These are phyloP conservation scores for Boletus smithii DNA, from an alignment of 1,284 basidiomycete species.

Conservation along the genomic window DNA sequence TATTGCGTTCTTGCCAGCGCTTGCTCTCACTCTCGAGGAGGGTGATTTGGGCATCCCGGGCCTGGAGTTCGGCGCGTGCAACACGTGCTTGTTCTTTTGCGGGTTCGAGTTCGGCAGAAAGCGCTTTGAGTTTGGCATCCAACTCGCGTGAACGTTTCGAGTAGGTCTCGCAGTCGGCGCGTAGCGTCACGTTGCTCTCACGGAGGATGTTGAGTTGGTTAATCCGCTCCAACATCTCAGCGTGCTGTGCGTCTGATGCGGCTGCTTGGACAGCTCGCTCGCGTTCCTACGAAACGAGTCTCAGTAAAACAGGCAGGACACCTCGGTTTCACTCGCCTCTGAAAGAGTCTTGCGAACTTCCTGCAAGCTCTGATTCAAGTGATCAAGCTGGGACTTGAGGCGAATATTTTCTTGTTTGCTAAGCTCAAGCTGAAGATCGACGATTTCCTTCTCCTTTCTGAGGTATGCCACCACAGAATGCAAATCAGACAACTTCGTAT, in stretches of 20 bases:
- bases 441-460: constrained; percentile 87
- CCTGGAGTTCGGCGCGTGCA: constrained; percentile 72
- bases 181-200: constrained; percentile 84
- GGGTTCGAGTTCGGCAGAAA: constrained; percentile 70
- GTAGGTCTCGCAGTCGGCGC: constrained; percentile 70
- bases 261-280: constrained; percentile 68
- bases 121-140: constrained; percentile 58
- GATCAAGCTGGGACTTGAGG: constrained; percentile 74
- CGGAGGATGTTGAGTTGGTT: constrained; percentile 84
- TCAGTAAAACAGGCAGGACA: constrained; percentile 2
- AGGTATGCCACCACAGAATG: constrained; percentile 81
- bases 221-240: constrained; percentile 83
- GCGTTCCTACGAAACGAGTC: constrained; percentile 58
- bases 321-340: constrained; percentile 42
- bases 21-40: constrained; percentile 77
- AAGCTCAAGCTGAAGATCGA: constrained; percentile 83
- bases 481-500: constrained; percentile 66
- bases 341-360: constrained; percentile 66
- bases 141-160: constrained; percentile 64
- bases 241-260: constrained; percentile 76
- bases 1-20: constrained; percentile 83
- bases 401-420: constrained; percentile 81
- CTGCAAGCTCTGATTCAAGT: constrained; percentile 65
- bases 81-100: constrained; percentile 68
- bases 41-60: constrained; percentile 64